Evolutionary conservation across 805 yeast genomes (phyloP), one percentile per base, ranked within the genome.

Genomic region (Barnettozyma californica): DNA sequence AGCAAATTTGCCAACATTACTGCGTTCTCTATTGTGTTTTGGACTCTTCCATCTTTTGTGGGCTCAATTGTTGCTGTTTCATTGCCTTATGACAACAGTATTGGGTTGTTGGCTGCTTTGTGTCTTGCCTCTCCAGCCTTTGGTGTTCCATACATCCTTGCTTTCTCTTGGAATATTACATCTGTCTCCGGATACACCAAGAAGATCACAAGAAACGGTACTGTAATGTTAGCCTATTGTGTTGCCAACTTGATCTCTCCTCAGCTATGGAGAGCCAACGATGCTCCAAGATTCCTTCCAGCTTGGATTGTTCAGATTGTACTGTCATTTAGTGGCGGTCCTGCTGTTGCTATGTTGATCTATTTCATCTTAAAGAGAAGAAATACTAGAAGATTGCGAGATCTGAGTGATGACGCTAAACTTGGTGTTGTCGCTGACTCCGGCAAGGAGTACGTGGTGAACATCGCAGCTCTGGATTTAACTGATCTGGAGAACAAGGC

Each of bases 291-390:
- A 48, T 75, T 68, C 54, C 51, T 60, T 14, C 68, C 71, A 2
- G 75, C 80, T 9, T 74, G 84, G 84, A 66, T 72, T 46, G 79
- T 77, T 10, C 84, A 78, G 56, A 75, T 78, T 44, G 79, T 77
- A 10, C 53, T 77, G n/a, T 69, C 78, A 9, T 79, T 76, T 58
- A 62, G 68, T 35, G 38, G 65, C 10, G 75, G 82, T 1, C 81
- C 84, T 4, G 41, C 66, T 2, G 29, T 75, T 16, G 67, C 75
- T 5, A 45, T 73, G 4, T 64, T 74, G 2, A 75, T 76, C 36
- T 69, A 78, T 67, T 68, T 49, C 49, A 68, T 80, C 36, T 61
- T 81, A 43, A 64, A 58, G 21, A 64, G 56, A 47, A 69, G 84
- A 58, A 81, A 81, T 52, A 58, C 46, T 1, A 60, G 65, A 44